These are phyloP conservation scores for Chenopodium quinoa DNA, from an alignment of 148 eudicot genomes.

Conservation along the genomic window DNA sequence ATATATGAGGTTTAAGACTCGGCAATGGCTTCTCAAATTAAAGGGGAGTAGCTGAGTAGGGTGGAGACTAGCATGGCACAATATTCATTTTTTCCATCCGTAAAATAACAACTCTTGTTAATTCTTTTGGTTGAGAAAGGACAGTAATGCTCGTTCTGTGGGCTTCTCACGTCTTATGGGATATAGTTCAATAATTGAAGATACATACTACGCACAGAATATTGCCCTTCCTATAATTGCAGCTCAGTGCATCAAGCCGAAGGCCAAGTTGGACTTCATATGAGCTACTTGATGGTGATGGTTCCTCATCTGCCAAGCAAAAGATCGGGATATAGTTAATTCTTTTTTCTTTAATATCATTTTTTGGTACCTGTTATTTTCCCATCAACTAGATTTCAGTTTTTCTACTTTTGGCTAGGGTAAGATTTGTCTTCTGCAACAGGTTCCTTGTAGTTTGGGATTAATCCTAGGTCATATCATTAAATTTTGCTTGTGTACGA, in stretches of 20 bases:
- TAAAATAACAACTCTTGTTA: slow-evolving; percentile 43
- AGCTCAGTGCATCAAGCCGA: slow-evolving; percentile 29
- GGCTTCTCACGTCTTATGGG: slow-evolving; percentile 36
- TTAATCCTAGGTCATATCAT: slow-evolving; percentile 32
- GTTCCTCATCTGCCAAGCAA: slow-evolving; percentile 28
- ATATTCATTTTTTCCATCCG: slow-evolving; percentile 59
- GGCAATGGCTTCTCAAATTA: slow-evolving; percentile 28
- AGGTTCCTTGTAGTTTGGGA: slow-evolving; percentile 28
- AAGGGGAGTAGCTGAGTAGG: slow-evolving; percentile 27
- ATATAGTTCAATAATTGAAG: slow-evolving; percentile 38
- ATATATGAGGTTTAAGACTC: slow-evolving; percentile 23
- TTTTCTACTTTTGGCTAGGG: slow-evolving; percentile 24
- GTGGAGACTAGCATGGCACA: slow-evolving; percentile 36
- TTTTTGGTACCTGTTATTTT: slow-evolving; percentile 27
- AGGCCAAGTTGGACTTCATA: slow-evolving; percentile 19
- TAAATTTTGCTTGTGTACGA: slow-evolving; percentile 38
- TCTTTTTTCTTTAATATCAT: slow-evolving; percentile 26
- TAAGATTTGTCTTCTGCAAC: slow-evolving; percentile 27
- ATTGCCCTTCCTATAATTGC: slow-evolving; percentile 19
- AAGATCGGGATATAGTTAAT: slow-evolving; percentile 23
- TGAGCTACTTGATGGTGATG: slow-evolving; percentile 7
- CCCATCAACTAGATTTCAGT: slow-evolving; percentile 24
- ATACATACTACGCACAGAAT: slow-evolving; percentile 22
- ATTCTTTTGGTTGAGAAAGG: slow-evolving; percentile 44
- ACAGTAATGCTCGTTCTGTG: slow-evolving; percentile 36